These are phyloP conservation scores for Lasiosphaeriaceae sp. DNA, from an alignment of 495 filamentous ascomycete species.

Conservation along the genomic window DNA sequence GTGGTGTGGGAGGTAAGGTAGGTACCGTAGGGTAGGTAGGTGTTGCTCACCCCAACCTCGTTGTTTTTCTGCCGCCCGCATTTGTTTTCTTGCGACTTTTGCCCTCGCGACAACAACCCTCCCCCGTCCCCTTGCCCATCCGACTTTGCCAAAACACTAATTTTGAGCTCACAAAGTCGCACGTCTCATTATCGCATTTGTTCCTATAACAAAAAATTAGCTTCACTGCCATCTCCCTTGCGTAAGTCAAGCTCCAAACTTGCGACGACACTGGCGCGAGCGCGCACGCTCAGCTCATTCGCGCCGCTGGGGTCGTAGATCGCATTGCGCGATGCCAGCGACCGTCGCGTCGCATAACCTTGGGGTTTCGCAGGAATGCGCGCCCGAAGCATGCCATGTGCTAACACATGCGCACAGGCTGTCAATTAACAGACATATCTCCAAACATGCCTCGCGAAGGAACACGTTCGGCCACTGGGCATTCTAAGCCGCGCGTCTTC, in stretches of 20 bases:
- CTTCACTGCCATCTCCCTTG: slow-evolving; percentile 3
- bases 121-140: slow-evolving; percentile 9
- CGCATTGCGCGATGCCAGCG: slow-evolving; percentile 11
- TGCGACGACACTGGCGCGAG: slow-evolving; percentile 5
- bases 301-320: slow-evolving; percentile 1
- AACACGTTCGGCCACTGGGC: slow-evolving; percentile 52
- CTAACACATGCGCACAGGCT: slow-evolving; percentile 13
- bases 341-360: slow-evolving; percentile 6
- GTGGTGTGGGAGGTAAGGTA: neutral
- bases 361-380: neutral
- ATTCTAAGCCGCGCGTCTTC: slow-evolving; percentile 52
- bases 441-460: slow-evolving; percentile 52
- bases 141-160: slow-evolving; percentile 1
- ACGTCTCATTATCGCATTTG: slow-evolving; percentile 2
- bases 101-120: slow-evolving; percentile 20
- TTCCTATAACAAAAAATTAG: slow-evolving; percentile 1
- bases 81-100: slow-evolving; percentile 25
- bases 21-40: slow-evolving; percentile 5
- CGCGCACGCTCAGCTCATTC: neutral
- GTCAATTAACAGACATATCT: slow-evolving; percentile 10
- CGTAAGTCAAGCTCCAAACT: slow-evolving; percentile 14
- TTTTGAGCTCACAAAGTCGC: slow-evolving; percentile 9
- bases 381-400: neutral
- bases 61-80: slow-evolving; percentile 25
- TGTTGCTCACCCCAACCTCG: slow-evolving; percentile 15